phyloP scores from a whole-genome alignment of 2,329 filamentous ascomycete species.

The Colletotrichum sp. region DNA sequence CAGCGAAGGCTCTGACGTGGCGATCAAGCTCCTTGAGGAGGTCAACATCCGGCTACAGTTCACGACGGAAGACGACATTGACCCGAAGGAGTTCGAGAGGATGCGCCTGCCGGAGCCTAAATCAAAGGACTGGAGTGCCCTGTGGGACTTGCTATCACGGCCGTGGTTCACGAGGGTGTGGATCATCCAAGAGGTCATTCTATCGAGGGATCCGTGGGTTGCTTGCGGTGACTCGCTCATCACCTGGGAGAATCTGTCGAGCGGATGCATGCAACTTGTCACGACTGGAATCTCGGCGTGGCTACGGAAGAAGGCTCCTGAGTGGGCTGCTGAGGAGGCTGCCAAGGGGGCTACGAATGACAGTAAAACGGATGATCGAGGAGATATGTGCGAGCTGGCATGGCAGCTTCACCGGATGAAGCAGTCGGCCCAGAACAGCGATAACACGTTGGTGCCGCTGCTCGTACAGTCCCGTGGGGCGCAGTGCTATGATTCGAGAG shows the following conservation, averaged over 20 bases:
- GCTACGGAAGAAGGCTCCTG: background rate
- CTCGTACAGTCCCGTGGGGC: background rate
- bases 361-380: background rate
- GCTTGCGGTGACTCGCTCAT: background rate
- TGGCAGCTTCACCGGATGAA: background rate
- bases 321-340: too few relatives aligned
- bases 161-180: conserved; percentile 7
- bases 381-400: background rate
- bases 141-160: background rate
- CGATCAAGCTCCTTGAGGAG: background rate
- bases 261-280: background rate
- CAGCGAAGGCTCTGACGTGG: conserved; percentile 24
- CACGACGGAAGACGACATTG: background rate
- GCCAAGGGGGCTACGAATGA: background rate
- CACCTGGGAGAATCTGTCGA: background rate
- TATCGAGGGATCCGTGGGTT: conserved; percentile 1
- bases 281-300: background rate
- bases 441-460: background rate
- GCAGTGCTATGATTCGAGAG: background rate
- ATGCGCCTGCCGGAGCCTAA: background rate
- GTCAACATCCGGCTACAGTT: background rate
- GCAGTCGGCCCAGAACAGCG: background rate
- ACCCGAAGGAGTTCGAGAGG: background rate
- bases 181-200: conserved; percentile 7
- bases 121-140: background rate